Evolutionary conservation across 306 rosid species (phyloP).

Genomic region (Pterocarpus macrocarpus): DNA sequence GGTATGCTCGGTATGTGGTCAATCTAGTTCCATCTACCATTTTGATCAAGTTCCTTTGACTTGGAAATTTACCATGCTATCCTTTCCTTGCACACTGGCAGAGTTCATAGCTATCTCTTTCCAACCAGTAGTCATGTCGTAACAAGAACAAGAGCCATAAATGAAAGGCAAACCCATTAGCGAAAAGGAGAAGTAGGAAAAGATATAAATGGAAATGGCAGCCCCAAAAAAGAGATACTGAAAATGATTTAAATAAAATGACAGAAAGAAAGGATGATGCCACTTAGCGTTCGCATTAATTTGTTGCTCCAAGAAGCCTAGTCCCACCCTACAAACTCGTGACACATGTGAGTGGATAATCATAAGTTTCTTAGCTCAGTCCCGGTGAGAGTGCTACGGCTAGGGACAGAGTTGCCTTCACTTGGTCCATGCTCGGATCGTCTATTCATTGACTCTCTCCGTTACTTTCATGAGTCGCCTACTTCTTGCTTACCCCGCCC

Average conservation of each 20-base stretch:
- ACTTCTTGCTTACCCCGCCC: background rate
- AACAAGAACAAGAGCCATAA: background rate
- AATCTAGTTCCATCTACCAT: conserved; percentile 1
- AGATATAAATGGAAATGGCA: background rate
- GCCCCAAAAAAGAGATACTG: background rate
- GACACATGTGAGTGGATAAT: conserved; percentile 25
- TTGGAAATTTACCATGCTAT: conserved; percentile 13
- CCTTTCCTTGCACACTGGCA: background rate
- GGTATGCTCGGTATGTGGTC: conserved; percentile 15
- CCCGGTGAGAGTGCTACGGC: conserved; percentile 30
- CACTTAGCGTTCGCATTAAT: conserved; percentile 43
- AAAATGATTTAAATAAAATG: background rate
- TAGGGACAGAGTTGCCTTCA: background rate
- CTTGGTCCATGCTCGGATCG: conserved; percentile 3
- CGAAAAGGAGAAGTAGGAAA: background rate
- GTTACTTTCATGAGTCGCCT: background rate
- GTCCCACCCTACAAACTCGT: background rate
- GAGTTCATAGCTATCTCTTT: background rate
- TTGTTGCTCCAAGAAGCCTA: conserved; percentile 12
- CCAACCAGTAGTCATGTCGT: background rate
- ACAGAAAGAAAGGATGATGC: background rate
- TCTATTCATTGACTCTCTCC: background rate
- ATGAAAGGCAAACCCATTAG: conserved; percentile 20
- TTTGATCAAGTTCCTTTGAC: conserved; percentile 19
- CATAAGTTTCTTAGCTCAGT: conserved; percentile 12